Evolutionary conservation across 225 moss, liverwort and hornwort genomes (phyloP).

Genomic region (Antitrichia curtipendula): DNA sequence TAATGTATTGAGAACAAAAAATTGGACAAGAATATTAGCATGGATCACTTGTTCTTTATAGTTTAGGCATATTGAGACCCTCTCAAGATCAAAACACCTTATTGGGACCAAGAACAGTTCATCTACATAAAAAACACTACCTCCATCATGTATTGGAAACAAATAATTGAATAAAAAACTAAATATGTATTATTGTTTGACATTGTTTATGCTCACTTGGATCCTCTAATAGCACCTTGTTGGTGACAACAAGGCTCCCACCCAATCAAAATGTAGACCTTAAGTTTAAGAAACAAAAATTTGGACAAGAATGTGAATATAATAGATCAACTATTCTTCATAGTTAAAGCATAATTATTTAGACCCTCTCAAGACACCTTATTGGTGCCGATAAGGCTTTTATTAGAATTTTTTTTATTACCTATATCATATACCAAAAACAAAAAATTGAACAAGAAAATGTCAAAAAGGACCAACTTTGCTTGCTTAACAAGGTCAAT

Average conservation of each 20-base stretch:
- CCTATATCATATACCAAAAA: neutral
- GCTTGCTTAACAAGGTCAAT: neutral
- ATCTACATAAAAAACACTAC: neutral
- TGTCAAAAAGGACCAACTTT: neutral
- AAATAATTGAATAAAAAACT: neutral
- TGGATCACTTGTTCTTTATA: neutral
- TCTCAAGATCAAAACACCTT: neutral
- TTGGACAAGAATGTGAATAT: neutral
- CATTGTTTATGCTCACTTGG: neutral
- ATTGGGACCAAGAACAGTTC: neutral
- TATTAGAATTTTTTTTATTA: neutral
- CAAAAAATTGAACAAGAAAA: neutral
- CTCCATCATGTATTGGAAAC: neutral
- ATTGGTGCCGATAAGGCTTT: accelerated
- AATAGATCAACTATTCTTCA: accelerated
- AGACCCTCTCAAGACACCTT: neutral
- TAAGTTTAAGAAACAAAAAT: neutral
- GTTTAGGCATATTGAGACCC: neutral
- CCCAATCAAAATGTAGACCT: neutral
- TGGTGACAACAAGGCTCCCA: neutral
- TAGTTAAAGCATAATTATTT: neutral
- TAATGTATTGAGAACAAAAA: neutral
- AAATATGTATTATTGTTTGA: neutral
- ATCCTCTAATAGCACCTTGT: neutral
- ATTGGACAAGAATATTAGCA: neutral